A percentile compares a stretch with the other conserved stretches of the same genome.
Evolutionary conservation across 2,329 filamentous ascomycete genomes (phyloP).

Genomic region (Elsinoe australis): DNA sequence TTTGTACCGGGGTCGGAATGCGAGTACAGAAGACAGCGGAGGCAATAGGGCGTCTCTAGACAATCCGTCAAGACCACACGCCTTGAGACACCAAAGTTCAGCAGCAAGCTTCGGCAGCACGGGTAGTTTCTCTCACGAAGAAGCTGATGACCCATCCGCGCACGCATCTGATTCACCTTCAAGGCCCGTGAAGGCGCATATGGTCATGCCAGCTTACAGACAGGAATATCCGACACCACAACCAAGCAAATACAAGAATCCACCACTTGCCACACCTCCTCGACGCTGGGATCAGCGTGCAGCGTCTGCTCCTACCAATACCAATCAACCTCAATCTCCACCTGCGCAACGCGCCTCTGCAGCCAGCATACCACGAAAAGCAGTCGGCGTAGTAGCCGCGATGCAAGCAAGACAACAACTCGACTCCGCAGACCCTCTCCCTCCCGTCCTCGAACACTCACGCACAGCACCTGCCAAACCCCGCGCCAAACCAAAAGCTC

Average conservation of each 20-base stretch:
- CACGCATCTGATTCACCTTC: constrained; percentile 18
- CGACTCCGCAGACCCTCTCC: constrained; percentile 23
- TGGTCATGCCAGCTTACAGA: constrained; percentile 37
- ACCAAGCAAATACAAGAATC: constrained; percentile 27
- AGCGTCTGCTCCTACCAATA: constrained; percentile 11
- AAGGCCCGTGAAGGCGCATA: constrained; percentile 13
- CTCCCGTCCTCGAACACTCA: constrained; percentile 16
- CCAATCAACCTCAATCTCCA: constrained; percentile 5
- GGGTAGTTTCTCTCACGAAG: constrained; percentile 14
- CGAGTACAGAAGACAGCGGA: not conserved
- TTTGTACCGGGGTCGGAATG: not conserved
- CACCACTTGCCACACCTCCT: constrained; percentile 23
- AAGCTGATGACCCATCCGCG: constrained; percentile 6
- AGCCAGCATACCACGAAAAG: constrained; percentile 30
- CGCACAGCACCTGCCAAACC: constrained; percentile 22
- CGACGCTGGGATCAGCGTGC: constrained; percentile 21
- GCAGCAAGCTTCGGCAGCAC: constrained; percentile 12
- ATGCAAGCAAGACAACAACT: constrained; percentile 29
- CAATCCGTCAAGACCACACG: not conserved
- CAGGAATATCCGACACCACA: constrained; percentile 42
- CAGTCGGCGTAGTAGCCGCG: constrained; percentile 31
- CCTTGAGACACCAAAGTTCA: constrained; percentile 10
- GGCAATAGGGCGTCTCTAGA: constrained; percentile 2
- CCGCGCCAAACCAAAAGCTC: constrained; percentile 20
- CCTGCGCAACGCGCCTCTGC: constrained; percentile 17